Percentiles rank a stretch among this genome's conserved stretches.
These are phyloP conservation scores for Candida vartiovaarae DNA, from an alignment of 805 yeast genomes.

Conservation along the genomic window DNA sequence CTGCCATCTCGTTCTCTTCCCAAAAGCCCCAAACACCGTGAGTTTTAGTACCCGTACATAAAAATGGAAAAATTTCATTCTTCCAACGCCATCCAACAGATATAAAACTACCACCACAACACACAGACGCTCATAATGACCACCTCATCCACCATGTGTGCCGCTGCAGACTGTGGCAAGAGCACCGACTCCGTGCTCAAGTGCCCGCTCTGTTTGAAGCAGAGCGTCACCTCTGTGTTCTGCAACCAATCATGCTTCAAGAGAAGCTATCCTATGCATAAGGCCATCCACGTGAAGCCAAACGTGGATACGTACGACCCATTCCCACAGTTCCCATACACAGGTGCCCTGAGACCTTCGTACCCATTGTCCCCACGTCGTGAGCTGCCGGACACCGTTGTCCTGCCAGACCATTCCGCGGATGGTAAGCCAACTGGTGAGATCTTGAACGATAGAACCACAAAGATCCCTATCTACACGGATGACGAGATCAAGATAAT, in stretches of 20 bases:
- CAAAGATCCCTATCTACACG: constrained; percentile 54
- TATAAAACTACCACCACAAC: too few species aligned
- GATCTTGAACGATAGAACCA: constrained; percentile 60
- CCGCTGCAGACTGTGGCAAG: constrained; percentile 83
- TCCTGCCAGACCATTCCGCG: constrained; percentile 74
- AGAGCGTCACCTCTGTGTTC: constrained; percentile 53
- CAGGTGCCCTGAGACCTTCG: constrained; percentile 68
- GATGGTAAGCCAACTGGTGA: constrained; percentile 78
- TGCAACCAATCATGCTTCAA: constrained; percentile 84
- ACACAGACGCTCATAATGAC: too few species aligned
- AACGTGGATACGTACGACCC: constrained; percentile 71
- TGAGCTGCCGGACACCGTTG: constrained; percentile 62
- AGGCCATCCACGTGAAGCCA: constrained; percentile 60
- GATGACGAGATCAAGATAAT: constrained; percentile 69
- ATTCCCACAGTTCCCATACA: constrained; percentile 68
- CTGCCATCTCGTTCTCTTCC: too few species aligned
- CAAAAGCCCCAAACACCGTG: not conserved
- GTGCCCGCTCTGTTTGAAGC: constrained; percentile 88
- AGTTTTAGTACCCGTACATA: too few species aligned
- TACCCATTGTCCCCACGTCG: constrained; percentile 79
- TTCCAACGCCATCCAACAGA: too few species aligned
- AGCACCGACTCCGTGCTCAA: constrained; percentile 66
- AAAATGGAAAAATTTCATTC: too few species aligned
- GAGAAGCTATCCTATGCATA: constrained; percentile 64
- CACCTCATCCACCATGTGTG: constrained; percentile 34